Conservation (phyloP, 352 stramenopile genomes). For the Globisporangium nodosum region DNA sequence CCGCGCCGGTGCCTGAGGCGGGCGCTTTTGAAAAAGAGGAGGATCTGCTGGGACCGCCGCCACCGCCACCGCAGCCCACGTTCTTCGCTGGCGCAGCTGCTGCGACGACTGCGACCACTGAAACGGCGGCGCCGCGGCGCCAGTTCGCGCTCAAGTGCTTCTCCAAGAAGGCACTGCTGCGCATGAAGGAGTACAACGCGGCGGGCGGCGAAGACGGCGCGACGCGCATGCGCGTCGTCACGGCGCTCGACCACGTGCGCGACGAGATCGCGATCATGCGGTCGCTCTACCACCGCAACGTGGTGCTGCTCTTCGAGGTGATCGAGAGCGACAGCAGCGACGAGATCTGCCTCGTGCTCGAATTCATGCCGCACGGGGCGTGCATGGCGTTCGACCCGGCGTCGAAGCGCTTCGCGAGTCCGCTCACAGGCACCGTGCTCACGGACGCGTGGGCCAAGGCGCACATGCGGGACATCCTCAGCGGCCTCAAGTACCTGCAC, state of each 20-base stretch:
- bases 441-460: conserved; percentile 54
- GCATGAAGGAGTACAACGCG: conserved; percentile 76
- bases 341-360: conserved; percentile 84
- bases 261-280: conserved; percentile 88
- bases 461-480: conserved; percentile 69
- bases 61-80: conserved; percentile 2
- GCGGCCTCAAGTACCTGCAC: conserved; percentile 82
- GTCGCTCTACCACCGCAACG: conserved; percentile 85
- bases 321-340: conserved; percentile 73
- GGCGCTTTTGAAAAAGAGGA: not conserved
- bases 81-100: conserved; percentile 5
- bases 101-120: conserved; percentile 6
- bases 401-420: conserved; percentile 67
- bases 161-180: conserved; percentile 65
- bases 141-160: conserved; percentile 85
- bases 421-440: conserved; percentile 42
- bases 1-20: not conserved
- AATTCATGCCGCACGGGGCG: conserved; percentile 77
- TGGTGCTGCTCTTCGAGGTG: conserved; percentile 89
- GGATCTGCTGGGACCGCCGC: conserved; percentile 3
- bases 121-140: conserved; percentile 4
- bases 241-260: conserved; percentile 71
- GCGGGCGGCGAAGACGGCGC: conserved; percentile 11
- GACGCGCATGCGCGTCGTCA: conserved; percentile 62
- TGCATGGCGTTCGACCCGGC: conserved; percentile 79